A percentile compares a stretch with the other conserved stretches of the same genome.
These are phyloP conservation scores for Termitomyces sp. DNA, from an alignment of 768 basidiomycete species.

Conservation along the genomic window DNA sequence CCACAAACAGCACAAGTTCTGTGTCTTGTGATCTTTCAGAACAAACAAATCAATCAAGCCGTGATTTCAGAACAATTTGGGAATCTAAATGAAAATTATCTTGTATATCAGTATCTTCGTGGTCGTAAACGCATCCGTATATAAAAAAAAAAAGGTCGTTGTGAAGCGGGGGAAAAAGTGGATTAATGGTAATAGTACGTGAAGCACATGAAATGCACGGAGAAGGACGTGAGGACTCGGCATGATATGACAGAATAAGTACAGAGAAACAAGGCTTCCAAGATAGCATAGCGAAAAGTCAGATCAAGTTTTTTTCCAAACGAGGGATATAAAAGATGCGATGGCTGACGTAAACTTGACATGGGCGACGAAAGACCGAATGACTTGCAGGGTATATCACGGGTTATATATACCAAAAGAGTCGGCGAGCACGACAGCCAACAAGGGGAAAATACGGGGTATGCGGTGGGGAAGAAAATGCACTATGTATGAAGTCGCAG, in stretches of 20 bases:
- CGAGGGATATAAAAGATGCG: not conserved
- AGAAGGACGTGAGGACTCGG: not conserved
- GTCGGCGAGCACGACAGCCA: constrained; percentile 14
- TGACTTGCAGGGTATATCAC: constrained; percentile 25
- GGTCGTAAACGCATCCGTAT: constrained; percentile 14
- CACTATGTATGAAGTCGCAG: not conserved
- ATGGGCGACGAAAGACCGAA: constrained; percentile 4
- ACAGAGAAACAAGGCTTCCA: constrained; percentile 4
- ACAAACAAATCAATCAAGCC: not conserved
- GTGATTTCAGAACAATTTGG: not conserved
- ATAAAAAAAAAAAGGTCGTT: constrained; percentile 11
- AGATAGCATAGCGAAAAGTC: constrained; percentile 7
- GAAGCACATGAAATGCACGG: constrained; percentile 2
- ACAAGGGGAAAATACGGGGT: constrained; percentile 9
- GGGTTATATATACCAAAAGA: constrained; percentile 17
- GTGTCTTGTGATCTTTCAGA: constrained; percentile 1
- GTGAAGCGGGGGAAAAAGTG: constrained; percentile 6
- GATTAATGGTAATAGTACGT: constrained; percentile 9
- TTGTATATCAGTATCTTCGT: constrained; percentile 12
- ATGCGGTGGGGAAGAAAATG: constrained; percentile 1
- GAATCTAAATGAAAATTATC: constrained; percentile 14
- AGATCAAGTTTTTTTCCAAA: constrained; percentile 8
- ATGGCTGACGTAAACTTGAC: not conserved
- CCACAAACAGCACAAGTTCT: not conserved
- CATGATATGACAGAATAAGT: constrained; percentile 3